Percentiles rank a stretch among this genome's conserved stretches.
Evolutionary conservation across 495 filamentous ascomycete genomes (phyloP).

Genomic region (Ramalina peruviana): DNA sequence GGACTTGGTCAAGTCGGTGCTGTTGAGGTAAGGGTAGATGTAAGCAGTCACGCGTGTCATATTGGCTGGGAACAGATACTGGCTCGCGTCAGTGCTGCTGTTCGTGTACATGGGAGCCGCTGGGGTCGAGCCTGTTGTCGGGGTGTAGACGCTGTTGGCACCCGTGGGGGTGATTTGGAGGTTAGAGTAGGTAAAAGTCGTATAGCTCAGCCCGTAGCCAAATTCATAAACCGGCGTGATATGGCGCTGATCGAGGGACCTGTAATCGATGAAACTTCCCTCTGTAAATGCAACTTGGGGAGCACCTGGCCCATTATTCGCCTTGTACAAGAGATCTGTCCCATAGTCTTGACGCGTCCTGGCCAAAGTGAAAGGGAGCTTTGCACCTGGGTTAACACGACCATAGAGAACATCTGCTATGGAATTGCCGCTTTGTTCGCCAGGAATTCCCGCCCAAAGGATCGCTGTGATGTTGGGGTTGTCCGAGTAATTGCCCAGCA

Average conservation of each 20-base stretch:
- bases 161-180: conserved; percentile 44
- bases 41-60: conserved; percentile 41
- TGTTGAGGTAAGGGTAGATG: conserved; percentile 90
- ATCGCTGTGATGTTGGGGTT: conserved; percentile 91
- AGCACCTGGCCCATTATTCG: conserved; percentile 53
- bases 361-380: conserved; percentile 82
- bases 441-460: conserved; percentile 84
- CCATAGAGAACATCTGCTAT: conserved; percentile 88
- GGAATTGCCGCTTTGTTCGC: conserved; percentile 84
- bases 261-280: conserved; percentile 90
- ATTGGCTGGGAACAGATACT: conserved; percentile 63
- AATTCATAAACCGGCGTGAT: conserved; percentile 79
- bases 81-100: conserved; percentile 42
- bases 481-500: conserved; percentile 62
- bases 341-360: conserved; percentile 61
- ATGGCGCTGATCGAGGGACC: conserved; percentile 64
- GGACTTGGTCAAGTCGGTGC: conserved; percentile 46
- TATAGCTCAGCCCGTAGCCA: conserved; percentile 82
- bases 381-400: conserved; percentile 69
- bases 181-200: conserved; percentile 68
- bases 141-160: conserved; percentile 41
- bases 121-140: conserved; percentile 51
- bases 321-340: conserved; percentile 54
- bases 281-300: conserved; percentile 77
- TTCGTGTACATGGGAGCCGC: conserved; percentile 59